phyloP scores from a whole-genome alignment of 306 rosid genomes.

The Lupinus albus region DNA sequence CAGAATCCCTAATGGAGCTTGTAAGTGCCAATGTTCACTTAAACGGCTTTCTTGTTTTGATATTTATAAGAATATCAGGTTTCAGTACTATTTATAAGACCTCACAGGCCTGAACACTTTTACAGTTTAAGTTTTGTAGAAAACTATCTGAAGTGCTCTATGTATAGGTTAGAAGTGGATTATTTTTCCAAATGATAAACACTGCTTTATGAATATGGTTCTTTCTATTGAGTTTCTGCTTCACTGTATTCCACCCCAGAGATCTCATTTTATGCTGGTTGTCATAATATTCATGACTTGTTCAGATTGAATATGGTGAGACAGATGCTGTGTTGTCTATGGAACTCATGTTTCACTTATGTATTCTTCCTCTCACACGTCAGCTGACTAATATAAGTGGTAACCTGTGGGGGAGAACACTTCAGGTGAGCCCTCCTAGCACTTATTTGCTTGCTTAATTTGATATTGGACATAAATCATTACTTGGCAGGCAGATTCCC shows the following conservation, averaged over 20 bases:
- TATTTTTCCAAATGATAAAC: constrained; percentile 19
- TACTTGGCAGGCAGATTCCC: constrained; percentile 22
- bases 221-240: constrained; percentile 15
- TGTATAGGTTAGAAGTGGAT: background rate
- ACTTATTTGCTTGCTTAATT: constrained; percentile 36
- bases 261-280: constrained; percentile 31
- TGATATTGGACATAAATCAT: constrained; percentile 15
- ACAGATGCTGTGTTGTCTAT: constrained; percentile 98
- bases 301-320: constrained; percentile 92
- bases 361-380: constrained; percentile 95
- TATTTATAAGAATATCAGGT: constrained; percentile 1
- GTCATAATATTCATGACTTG: constrained; percentile 39
- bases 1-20: constrained; percentile 77
- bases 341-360: constrained; percentile 98
- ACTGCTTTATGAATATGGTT: background rate
- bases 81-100: background rate
- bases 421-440: constrained; percentile 67
- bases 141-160: constrained; percentile 32
- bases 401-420: constrained; percentile 91
- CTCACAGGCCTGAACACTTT: background rate
- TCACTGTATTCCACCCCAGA: background rate
- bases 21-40: constrained; percentile 54
- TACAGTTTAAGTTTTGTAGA: background rate
- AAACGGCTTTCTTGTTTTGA: constrained; percentile 10
- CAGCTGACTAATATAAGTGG: constrained; percentile 96